Conservation (phyloP, 1,284 basidiomycete species). For the Heliocybe sulcata region DNA sequence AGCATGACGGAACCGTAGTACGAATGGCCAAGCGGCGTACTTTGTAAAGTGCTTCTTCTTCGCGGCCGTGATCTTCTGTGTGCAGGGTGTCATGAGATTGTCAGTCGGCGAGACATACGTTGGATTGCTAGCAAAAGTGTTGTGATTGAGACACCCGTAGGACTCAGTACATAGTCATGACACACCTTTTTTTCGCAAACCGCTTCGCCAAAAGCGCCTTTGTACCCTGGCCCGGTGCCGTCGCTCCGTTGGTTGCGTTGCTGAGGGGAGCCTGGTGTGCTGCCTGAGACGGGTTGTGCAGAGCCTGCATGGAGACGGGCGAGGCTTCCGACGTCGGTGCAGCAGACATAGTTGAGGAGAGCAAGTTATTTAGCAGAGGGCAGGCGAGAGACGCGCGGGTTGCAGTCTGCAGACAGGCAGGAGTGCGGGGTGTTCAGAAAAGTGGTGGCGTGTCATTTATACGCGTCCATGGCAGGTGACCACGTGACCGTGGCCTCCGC, state of each 20-base stretch:
- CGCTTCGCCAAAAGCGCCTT: slow-evolving; percentile 86
- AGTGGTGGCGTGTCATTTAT: neutral
- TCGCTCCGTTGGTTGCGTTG: slow-evolving; percentile 43
- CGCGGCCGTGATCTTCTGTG: slow-evolving; percentile 81
- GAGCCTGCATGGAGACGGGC: slow-evolving; percentile 61
- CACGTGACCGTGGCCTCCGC: neutral
- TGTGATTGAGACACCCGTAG: slow-evolving; percentile 4
- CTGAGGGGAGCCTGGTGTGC: slow-evolving; percentile 78
- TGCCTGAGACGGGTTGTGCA: slow-evolving; percentile 78
- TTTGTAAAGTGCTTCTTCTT: slow-evolving; percentile 91
- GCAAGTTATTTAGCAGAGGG: neutral
- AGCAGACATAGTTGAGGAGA: slow-evolving; percentile 45
- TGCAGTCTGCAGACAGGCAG: neutral
- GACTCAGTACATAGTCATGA: slow-evolving; percentile 11
- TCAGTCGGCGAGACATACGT: slow-evolving; percentile 87
- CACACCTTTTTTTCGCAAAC: slow-evolving; percentile 78
- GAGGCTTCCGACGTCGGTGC: slow-evolving; percentile 57
- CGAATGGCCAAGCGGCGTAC: slow-evolving; percentile 37
- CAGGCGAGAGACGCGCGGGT: neutral
- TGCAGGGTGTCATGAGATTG: slow-evolving; percentile 86
- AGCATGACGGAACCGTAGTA: slow-evolving; percentile 3
- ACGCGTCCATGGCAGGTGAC: neutral
- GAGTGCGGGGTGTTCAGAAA: neutral
- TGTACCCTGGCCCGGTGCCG: slow-evolving; percentile 71
- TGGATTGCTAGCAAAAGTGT: slow-evolving; percentile 55